phyloP scores from a whole-genome alignment of 1,139 yeast species.

The Candida sp. region DNA sequence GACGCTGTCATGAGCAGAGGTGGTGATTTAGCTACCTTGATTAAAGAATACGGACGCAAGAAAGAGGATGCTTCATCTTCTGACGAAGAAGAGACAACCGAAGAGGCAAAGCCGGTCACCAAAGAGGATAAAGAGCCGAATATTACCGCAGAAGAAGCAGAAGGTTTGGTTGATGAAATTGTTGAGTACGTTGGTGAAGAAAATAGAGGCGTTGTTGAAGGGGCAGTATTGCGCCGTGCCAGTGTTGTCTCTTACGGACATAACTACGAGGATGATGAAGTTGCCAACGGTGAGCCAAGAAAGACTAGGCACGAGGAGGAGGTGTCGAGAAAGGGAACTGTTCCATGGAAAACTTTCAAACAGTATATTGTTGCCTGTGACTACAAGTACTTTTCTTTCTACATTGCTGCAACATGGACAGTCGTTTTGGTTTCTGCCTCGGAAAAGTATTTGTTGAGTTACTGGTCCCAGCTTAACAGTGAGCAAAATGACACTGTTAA shows the following conservation, averaged over 20 bases:
- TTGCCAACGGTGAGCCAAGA: constrained; percentile 17
- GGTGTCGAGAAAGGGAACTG: constrained; percentile 32
- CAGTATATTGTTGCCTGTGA: constrained; percentile 43
- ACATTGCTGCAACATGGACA: constrained; percentile 22
- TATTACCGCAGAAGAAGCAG: constrained; percentile 15
- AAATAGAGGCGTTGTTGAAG: constrained; percentile 21
- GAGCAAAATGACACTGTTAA: constrained; percentile 22
- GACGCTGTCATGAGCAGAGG: constrained; percentile 31
- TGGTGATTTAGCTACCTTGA: constrained; percentile 28
- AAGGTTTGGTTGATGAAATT: constrained; percentile 22
- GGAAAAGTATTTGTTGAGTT: constrained; percentile 38
- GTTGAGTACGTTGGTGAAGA: constrained; percentile 24
- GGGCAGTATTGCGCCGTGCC: constrained; percentile 19
- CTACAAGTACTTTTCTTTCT: constrained; percentile 27
- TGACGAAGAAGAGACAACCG: constrained; percentile 24
- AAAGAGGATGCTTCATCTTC: no score
- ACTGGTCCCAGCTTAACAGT: constrained; percentile 42
- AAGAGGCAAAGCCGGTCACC: constrained; percentile 30
- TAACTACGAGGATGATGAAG: constrained; percentile 19
- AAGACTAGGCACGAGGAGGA: constrained; percentile 35
- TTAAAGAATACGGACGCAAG: constrained; percentile 31
- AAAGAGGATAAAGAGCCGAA: not conserved
- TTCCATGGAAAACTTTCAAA: constrained; percentile 33
- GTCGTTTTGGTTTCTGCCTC: constrained; percentile 26
- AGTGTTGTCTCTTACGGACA: constrained; percentile 28